Evolutionary conservation across 768 basidiomycete species (phyloP).

Genomic region (Leccinum sublutescens): DNA sequence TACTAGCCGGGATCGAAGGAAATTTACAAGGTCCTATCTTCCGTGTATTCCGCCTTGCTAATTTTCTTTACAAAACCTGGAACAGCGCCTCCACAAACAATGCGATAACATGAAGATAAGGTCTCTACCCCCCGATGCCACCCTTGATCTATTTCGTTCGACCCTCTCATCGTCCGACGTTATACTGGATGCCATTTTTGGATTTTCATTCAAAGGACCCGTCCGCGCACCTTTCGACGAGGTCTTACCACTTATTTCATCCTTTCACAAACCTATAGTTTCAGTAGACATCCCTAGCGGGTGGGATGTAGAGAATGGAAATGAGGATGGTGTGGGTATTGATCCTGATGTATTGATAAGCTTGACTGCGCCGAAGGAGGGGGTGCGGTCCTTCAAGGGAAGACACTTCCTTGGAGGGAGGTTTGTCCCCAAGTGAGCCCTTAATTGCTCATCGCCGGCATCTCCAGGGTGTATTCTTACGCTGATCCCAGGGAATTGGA

Average conservation of each 20-base stretch:
- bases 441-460: neutral
- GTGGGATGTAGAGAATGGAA: slow-evolving; percentile 90
- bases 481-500: slow-evolving; percentile 54
- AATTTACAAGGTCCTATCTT: slow-evolving; percentile 63
- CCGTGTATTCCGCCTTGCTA: neutral
- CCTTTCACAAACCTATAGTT: slow-evolving; percentile 75
- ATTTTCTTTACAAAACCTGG: neutral
- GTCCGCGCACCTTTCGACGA: slow-evolving; percentile 84
- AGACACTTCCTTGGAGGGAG: slow-evolving; percentile 92
- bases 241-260: slow-evolving; percentile 63
- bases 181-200: slow-evolving; percentile 94
- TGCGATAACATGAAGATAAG: slow-evolving; percentile 87
- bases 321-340: slow-evolving; percentile 51
- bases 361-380: slow-evolving; percentile 92
- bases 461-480: slow-evolving; percentile 4
- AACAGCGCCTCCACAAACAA: slow-evolving; percentile 76
- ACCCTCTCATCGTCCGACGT: slow-evolving; percentile 68
- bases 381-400: slow-evolving; percentile 73
- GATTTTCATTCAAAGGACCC: slow-evolving; percentile 94
- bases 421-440: slow-evolving; percentile 81
- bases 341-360: slow-evolving; percentile 81
- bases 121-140: slow-evolving; percentile 53
- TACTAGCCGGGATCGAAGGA: slow-evolving; percentile 88
- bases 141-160: slow-evolving; percentile 43
- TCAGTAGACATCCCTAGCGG: slow-evolving; percentile 96